These are phyloP conservation scores for Epichloe aotearoae DNA, from an alignment of 2,329 filamentous ascomycete species.

Conservation along the genomic window DNA sequence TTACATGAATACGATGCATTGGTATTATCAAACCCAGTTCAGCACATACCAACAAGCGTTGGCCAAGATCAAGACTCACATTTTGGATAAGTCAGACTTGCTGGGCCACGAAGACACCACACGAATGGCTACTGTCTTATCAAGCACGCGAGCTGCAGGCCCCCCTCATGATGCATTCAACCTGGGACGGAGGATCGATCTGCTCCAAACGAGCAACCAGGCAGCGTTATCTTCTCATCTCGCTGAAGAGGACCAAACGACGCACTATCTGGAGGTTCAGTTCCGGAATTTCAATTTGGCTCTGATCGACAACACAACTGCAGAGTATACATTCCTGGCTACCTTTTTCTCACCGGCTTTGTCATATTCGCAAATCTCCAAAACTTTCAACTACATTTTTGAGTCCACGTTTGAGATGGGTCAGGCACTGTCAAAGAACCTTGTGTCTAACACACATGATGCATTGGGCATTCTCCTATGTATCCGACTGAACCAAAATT, in stretches of 20 bases:
- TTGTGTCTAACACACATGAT: constrained; percentile 68
- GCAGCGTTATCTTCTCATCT: constrained; percentile 75
- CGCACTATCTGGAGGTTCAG: constrained; percentile 77
- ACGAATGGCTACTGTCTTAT: constrained; percentile 48
- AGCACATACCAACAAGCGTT: constrained; percentile 73
- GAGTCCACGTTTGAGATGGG: constrained; percentile 81
- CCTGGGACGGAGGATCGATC: constrained; percentile 72
- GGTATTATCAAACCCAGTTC: constrained; percentile 94
- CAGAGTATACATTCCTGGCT: constrained; percentile 88
- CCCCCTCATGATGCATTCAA: constrained; percentile 77
- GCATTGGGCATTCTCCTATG: constrained; percentile 80
- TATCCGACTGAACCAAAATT: constrained; percentile 83
- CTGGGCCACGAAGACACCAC: constrained; percentile 65
- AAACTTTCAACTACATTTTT: constrained; percentile 79
- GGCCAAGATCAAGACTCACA: constrained; percentile 71
- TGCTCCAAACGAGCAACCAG: constrained; percentile 60
- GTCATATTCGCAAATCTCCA: constrained; percentile 63
- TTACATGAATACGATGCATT: constrained; percentile 96
- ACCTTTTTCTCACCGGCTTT: constrained; percentile 75
- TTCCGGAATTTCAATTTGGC: constrained; percentile 95
- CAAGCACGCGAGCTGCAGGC: constrained; percentile 30
- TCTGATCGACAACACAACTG: constrained; percentile 81
- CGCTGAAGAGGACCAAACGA: constrained; percentile 76
- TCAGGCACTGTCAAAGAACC: constrained; percentile 58
- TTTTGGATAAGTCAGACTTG: constrained; percentile 70